Conservation (phyloP, 2,329 filamentous ascomycete species). For the Fusarium sp. region DNA sequence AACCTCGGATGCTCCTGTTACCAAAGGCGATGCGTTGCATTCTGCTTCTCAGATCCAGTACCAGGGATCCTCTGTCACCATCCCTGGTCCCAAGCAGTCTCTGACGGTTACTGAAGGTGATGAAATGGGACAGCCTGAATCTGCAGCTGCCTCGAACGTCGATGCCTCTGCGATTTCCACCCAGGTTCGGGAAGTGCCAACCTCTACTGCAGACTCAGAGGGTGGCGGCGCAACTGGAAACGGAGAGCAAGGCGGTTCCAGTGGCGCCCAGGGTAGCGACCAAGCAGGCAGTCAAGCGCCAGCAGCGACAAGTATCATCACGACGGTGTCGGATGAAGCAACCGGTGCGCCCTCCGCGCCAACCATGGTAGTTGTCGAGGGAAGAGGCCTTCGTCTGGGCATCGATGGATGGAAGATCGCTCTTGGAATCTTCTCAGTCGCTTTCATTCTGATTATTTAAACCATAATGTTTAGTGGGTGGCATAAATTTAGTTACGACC, state of each 20-base stretch:
- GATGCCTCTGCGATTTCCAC: background rate
- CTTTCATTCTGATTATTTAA: background rate
- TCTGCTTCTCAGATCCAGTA: background rate
- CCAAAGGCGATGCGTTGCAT: background rate
- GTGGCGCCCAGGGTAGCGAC: background rate
- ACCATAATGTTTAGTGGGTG: background rate
- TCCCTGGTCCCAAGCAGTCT: background rate
- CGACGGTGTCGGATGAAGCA: background rate
- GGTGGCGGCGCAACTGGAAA: background rate
- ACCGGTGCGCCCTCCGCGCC: background rate
- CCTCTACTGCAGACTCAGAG: background rate
- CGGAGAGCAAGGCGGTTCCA: background rate
- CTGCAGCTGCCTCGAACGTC: background rate
- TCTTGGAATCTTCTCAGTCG: background rate
- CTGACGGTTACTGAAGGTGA: background rate
- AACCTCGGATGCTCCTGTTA: background rate
- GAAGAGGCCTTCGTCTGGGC: background rate
- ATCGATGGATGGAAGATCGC: background rate
- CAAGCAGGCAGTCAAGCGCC: background rate
- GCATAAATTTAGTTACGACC: background rate
- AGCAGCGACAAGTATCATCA: background rate
- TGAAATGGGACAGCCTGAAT: accelerated
- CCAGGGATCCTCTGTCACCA: background rate
- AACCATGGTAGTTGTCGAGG: background rate
- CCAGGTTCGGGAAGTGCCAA: background rate